Evolutionary conservation across 2,329 filamentous ascomycete genomes (phyloP).

Genomic region (Sporothrix schenckii): DNA sequence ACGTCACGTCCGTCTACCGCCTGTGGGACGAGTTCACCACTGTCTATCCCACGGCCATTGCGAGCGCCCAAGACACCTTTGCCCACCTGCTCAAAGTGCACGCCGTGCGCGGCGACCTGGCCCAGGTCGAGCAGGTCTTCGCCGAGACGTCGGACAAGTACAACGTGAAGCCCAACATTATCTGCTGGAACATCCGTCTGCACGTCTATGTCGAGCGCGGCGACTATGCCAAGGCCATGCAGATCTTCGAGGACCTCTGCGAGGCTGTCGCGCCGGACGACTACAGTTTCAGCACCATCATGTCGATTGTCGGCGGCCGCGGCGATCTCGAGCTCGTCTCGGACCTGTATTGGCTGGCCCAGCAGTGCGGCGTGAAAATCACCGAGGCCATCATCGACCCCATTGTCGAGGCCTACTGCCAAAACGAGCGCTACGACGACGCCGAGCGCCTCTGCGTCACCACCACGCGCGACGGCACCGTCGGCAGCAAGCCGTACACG

Average conservation of each 20-base stretch:
- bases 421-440: slow-evolving; percentile 56
- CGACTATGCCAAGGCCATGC: slow-evolving; percentile 67
- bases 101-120: slow-evolving; percentile 67
- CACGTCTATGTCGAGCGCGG: slow-evolving; percentile 68
- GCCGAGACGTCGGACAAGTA: slow-evolving; percentile 61
- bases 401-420: slow-evolving; percentile 69
- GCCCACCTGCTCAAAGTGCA: slow-evolving; percentile 71
- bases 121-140: slow-evolving; percentile 63
- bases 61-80: slow-evolving; percentile 46
- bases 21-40: slow-evolving; percentile 52
- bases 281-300: slow-evolving; percentile 71
- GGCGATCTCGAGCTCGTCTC: slow-evolving; percentile 74
- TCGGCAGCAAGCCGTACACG: slow-evolving; percentile 52
- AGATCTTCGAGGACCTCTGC: slow-evolving; percentile 64
- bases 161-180: slow-evolving; percentile 57
- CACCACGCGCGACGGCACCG: slow-evolving; percentile 53
- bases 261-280: slow-evolving; percentile 57
- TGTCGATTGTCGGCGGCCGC: slow-evolving; percentile 69
- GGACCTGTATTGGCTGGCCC: slow-evolving; percentile 64
- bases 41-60: slow-evolving; percentile 39
- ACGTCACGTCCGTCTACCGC: slow-evolving; percentile 50
- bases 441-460: slow-evolving; percentile 64
- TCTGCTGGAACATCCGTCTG: slow-evolving; percentile 77
- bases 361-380: slow-evolving; percentile 52
- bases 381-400: slow-evolving; percentile 63